Evolutionary conservation across 2,329 filamentous ascomycete genomes (phyloP).

Genomic region (Sarocladium strictum): DNA sequence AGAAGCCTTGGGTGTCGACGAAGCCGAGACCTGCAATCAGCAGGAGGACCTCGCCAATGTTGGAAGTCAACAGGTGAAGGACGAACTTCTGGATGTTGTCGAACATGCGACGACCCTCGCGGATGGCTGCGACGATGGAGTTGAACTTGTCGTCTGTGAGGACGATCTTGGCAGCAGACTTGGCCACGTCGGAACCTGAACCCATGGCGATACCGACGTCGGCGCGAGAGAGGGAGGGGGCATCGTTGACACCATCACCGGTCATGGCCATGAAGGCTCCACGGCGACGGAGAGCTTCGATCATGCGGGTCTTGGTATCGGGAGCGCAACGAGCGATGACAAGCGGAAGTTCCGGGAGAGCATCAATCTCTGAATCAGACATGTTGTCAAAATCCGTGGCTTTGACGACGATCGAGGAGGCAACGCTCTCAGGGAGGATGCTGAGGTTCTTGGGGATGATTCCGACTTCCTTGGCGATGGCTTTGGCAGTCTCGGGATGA

Average conservation of each 20-base stretch:
- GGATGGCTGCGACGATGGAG: conserved; percentile 64
- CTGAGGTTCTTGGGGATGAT: conserved; percentile 63
- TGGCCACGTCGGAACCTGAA: conserved; percentile 63
- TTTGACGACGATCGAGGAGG: conserved; percentile 66
- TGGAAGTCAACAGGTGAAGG: conserved; percentile 71
- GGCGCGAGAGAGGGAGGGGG: conserved; percentile 59
- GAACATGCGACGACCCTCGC: conserved; percentile 65
- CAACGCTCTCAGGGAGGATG: conserved; percentile 53
- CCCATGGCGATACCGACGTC: conserved; percentile 72
- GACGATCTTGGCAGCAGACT: conserved; percentile 62
- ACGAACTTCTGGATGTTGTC: conserved; percentile 77
- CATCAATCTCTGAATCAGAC: conserved; percentile 56
- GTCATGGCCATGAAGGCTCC: conserved; percentile 65
- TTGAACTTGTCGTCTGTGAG: conserved; percentile 69
- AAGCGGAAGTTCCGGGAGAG: conserved; percentile 55
- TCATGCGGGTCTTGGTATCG: conserved; percentile 69
- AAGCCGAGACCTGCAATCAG: conserved; percentile 78
- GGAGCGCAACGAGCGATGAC: conserved; percentile 67
- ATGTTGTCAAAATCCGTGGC: conserved; percentile 72
- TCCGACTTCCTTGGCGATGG: conserved; percentile 73
- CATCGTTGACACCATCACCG: conserved; percentile 67
- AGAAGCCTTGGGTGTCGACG: conserved; percentile 63
- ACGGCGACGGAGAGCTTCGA: conserved; percentile 63
- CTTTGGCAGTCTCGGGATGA: conserved; percentile 70
- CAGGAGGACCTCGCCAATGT: conserved; percentile 77